Evolutionary conservation across 768 basidiomycete genomes (phyloP).

Genomic region (Cystobasidium ongulense): DNA sequence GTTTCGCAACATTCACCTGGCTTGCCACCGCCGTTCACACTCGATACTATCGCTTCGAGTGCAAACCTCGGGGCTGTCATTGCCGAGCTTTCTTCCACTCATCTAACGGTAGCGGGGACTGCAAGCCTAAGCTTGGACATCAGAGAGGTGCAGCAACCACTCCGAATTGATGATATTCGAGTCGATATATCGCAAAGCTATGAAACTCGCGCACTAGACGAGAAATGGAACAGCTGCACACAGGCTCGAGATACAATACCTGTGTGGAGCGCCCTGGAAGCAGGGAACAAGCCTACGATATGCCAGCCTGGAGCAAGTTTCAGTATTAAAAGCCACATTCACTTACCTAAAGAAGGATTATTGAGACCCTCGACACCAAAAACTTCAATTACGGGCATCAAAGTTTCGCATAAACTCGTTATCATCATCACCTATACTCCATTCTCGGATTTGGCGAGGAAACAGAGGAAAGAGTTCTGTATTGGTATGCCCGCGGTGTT

Average conservation of each 20-base stretch:
- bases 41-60: neutral
- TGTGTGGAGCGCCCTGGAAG: neutral
- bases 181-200: neutral
- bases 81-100: neutral
- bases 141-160: neutral
- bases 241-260: neutral
- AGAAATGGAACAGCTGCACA: neutral
- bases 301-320: neutral
- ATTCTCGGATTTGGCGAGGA: neutral
- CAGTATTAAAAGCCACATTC: neutral
- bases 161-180: conserved; percentile 4
- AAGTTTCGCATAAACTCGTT: neutral
- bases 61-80: neutral
- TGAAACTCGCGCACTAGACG: neutral
- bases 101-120: neutral
- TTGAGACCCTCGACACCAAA: neutral
- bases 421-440: neutral
- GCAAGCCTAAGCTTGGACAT: neutral
- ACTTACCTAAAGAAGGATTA: neutral
- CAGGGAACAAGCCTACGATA: neutral
- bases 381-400: conserved; percentile 1
- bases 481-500: neutral
- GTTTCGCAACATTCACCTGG: conserved; percentile 5
- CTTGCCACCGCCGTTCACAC: neutral
- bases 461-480: conserved; percentile 12